Evolutionary conservation across 1,139 yeast species (phyloP), one percentile per base, ranked within the genome.

Genomic region (Blastobotrys raffinosifermentans): DNA sequence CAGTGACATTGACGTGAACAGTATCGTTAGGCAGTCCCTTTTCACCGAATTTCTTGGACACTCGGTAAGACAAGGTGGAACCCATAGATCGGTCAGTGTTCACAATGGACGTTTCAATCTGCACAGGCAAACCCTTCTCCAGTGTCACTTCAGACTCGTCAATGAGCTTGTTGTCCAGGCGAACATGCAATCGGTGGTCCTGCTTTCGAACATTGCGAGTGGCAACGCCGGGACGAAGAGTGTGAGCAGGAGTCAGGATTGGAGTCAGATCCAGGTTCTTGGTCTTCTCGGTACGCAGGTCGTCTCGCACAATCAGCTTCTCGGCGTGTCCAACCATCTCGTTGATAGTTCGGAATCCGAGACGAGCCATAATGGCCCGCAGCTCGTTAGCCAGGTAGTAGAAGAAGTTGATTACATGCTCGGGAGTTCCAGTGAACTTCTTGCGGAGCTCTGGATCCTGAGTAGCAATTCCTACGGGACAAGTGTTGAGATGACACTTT

Each of bases 321-420:
- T 91, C 98, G 33, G 97, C 84, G 60, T 83, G 86, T 55, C 98
- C 98, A 53, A 91, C 89, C 98, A 91, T 91, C 68, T 91, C 98
- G 59, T 86, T 89, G 59, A 91, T 77, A 39, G 95, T 86, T 61
- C 98, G 77, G 77, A 81, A 91, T 44, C 98, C 98, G 48, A 91
- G 76, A 57, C 77, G 73, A 36, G 97, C 96, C 98, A 91, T 91
- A 56, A 84, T 81, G 43, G 73, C 76, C 61, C 98, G 78, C 59
- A 91, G 76, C 64, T 91, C 98, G 55, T 87, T 86, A 40, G 96
- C 80, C 61, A 91, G 72, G 66, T 89, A 91, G 70, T 82, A 91
- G 74, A 91, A 91, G 72, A 91, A 91, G 72, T 91, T 91, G 65
- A 91, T 89, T 44, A 91, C 97, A 58, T 91, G 97, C 65, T 91